Evolutionary conservation across 2,329 filamentous ascomycete species (phyloP).

Genomic region (Trichoderma lentiforme): DNA sequence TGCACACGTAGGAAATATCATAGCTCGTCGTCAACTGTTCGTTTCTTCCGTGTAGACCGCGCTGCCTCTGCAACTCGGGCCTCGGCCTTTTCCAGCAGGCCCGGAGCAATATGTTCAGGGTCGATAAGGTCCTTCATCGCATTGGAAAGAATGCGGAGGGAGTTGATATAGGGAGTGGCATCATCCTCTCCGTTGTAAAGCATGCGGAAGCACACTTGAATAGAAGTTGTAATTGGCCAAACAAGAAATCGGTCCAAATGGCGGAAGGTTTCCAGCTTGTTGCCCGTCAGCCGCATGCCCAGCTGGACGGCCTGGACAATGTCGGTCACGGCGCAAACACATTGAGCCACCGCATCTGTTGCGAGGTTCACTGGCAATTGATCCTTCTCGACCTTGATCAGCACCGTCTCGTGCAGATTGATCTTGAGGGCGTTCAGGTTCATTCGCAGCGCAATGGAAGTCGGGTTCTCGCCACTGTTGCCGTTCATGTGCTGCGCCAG

Average conservation of each 20-base stretch:
- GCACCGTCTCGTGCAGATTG: constrained; percentile 13
- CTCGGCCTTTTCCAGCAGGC: neutral
- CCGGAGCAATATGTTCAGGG: neutral
- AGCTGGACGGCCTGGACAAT: neutral
- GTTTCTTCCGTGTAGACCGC: neutral
- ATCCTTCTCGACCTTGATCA: constrained; percentile 1
- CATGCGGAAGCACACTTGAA: constrained; percentile 16
- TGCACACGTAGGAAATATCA: neutral
- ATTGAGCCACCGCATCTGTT: neutral
- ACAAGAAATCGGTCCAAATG: constrained; percentile 8
- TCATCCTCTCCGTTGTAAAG: neutral
- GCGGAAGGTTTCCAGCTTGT: neutral
- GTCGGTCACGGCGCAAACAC: neutral
- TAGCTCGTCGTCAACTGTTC: neutral
- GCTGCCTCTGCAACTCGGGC: neutral
- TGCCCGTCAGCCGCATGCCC: neutral
- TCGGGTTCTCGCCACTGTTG: neutral
- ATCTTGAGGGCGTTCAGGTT: constrained; percentile 6
- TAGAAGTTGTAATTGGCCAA: constrained; percentile 14
- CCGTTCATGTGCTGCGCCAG: constrained; percentile 1
- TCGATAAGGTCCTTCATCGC: neutral
- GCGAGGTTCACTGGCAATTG: neutral
- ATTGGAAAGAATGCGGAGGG: neutral
- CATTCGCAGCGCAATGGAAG: neutral
- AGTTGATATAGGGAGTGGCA: neutral